phyloP scores from a whole-genome alignment of 2,329 filamentous ascomycete species.

The Neofusicoccum laricinum region DNA sequence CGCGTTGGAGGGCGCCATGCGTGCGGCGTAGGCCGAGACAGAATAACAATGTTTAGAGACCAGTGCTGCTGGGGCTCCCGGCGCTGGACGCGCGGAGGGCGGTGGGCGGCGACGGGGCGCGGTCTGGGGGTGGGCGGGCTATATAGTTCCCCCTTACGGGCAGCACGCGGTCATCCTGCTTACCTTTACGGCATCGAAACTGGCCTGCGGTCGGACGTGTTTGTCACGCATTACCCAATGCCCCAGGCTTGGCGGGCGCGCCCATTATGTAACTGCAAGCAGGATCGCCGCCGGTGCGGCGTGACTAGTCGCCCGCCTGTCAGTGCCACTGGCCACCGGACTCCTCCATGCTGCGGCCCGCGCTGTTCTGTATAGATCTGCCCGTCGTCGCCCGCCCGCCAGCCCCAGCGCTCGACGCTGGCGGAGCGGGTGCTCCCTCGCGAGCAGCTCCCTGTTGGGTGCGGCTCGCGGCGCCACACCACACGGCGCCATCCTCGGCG shows the following conservation, averaged over 20 bases:
- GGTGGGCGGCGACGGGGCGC: background rate
- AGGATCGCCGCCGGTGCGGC: background rate
- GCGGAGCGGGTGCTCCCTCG: too few relatives aligned
- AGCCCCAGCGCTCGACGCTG: background rate
- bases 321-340: too few relatives aligned
- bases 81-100: background rate
- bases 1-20: too few relatives aligned
- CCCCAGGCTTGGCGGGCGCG: slow-evolving; percentile 6
- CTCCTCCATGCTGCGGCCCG: background rate
- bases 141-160: background rate
- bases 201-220: slow-evolving; percentile 4
- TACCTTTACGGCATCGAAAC: background rate
- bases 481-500: background rate
- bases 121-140: background rate
- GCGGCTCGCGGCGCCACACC: background rate
- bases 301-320: background rate
- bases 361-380: background rate
- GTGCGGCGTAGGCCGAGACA: too few relatives aligned
- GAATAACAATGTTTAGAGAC: background rate
- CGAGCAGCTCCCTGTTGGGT: background rate
- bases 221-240: slow-evolving; percentile 10
- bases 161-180: slow-evolving; percentile 4
- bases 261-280: slow-evolving; percentile 9
- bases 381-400: too few relatives aligned
- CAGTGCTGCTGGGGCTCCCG: background rate